Evolutionary conservation across 768 basidiomycete genomes (phyloP).

Genomic region (Phylloporus sp.): DNA sequence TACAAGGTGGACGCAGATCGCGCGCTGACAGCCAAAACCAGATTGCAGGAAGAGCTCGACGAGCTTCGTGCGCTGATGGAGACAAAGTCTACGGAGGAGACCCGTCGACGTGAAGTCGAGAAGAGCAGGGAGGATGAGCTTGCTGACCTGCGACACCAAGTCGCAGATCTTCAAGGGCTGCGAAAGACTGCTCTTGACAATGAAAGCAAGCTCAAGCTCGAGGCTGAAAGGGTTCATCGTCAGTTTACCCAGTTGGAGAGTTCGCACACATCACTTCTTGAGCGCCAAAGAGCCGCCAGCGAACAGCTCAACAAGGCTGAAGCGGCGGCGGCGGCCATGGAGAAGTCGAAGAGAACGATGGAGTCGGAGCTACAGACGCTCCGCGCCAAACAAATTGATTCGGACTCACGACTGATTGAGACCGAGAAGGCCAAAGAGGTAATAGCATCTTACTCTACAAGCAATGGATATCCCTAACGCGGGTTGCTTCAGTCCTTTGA

Average conservation of each 20-base stretch:
- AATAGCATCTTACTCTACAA: conserved; percentile 14
- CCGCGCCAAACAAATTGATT: conserved; percentile 65
- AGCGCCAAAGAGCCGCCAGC: conserved; percentile 53
- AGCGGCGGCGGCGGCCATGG: conserved; percentile 49
- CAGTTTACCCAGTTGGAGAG: conserved; percentile 59
- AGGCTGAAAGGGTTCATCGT: conserved; percentile 60
- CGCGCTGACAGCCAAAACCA: conserved; percentile 43
- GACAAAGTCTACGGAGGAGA: conserved; percentile 84
- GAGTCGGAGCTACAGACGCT: conserved; percentile 73
- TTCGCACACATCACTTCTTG: conserved; percentile 62
- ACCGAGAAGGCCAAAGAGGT: conserved; percentile 72
- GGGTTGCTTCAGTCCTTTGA: conserved; percentile 56
- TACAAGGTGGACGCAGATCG: conserved; percentile 54
- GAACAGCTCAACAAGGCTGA: conserved; percentile 48
- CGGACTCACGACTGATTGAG: conserved; percentile 61
- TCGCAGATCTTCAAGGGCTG: conserved; percentile 54
- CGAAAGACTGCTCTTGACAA: conserved; percentile 58
- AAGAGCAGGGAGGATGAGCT: conserved; percentile 88
- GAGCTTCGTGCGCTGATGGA: conserved; percentile 80
- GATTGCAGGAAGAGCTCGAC: conserved; percentile 80
- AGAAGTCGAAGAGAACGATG: conserved; percentile 61
- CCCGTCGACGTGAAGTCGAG: conserved; percentile 76
- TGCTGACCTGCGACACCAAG: conserved; percentile 61
- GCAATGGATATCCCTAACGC: background rate
- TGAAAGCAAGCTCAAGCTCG: conserved; percentile 72